A percentile compares a stretch with the other conserved stretches of the same genome.
phyloP scores from a whole-genome alignment of 75 land plant species.

The Picea glauca region DNA sequence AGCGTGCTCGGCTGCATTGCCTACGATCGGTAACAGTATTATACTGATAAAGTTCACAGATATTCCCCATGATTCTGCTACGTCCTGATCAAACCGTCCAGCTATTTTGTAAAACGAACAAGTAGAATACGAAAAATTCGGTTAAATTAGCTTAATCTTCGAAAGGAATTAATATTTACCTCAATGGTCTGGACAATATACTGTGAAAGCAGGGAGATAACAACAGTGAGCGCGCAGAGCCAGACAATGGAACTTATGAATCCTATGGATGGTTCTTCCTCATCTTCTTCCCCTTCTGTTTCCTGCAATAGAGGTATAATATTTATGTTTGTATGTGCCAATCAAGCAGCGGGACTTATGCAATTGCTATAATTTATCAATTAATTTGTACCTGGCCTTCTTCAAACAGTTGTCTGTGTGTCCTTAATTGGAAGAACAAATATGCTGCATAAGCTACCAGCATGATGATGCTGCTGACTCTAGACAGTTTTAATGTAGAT shows the following conservation, averaged over 20 bases:
- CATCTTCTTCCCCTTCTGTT: constrained; percentile 24
- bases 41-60: constrained; percentile 50
- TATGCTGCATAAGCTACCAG: constrained; percentile 51
- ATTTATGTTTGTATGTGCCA: not conserved
- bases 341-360: not conserved
- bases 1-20: constrained; percentile 66
- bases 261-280: constrained; percentile 59
- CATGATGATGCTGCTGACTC: constrained; percentile 59
- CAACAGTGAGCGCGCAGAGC: constrained; percentile 68
- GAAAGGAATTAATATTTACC: constrained; percentile 23
- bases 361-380: no score
- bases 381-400: constrained; percentile 9
- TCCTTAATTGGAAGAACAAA: constrained; percentile 59
- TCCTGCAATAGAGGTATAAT: constrained; percentile 12
- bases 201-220: constrained; percentile 79
- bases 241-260: constrained; percentile 58
- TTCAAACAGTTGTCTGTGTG: constrained; percentile 53
- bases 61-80: constrained; percentile 40
- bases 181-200: constrained; percentile 77
- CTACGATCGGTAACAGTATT: constrained; percentile 51
- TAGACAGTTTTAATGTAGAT: constrained; percentile 33
- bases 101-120: no score
- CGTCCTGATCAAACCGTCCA: constrained; percentile 22
- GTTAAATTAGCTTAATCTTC: no score
- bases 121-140: no score